Base-by-base conservation (phyloP, 129 eudicot species). In the Chrysanthemum makinoi region DNA sequence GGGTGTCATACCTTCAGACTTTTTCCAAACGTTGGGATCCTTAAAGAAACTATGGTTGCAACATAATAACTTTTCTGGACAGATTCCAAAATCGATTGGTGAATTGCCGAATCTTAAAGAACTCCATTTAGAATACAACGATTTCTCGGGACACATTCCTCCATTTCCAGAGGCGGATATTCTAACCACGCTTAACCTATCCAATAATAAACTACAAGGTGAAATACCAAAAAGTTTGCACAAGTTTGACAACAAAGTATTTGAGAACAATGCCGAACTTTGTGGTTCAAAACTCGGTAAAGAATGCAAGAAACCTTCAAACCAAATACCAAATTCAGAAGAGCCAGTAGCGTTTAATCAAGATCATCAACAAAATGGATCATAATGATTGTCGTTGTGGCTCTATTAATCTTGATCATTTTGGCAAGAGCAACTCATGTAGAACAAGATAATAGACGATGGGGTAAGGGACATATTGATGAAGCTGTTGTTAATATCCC, bases 21-120 rank as follows among this genome's bases (percentile, higher is more conserved):
- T 65, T 64, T 89, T 94, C 61, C 66, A 62, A 12, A 58, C 65
- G 0, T 82, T 84, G 83, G 77, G 80, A 5, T 80, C 87, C n/a
- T 64, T 93, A 52, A 87, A 87, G 84, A 93, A 82, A 39, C 73
- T 93, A 1, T 82, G 88, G 86, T 53, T 93, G 0, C 68, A 87
- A 0, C 62, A 71, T 3, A 89, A 92, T 53, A 75, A 84, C 28
- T 92, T 92, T 68, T 59, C 86, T 2, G 95, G 96, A 11, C 75
- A 56, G 39, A 92, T 92, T 8, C 98, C 95, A 0, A 79, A 60
- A 2, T 85, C 96, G 0, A 28, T 92, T 5, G 75, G 64, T 5
- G 55, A 85, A n/a, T 62, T 92, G 10, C 65, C 76, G 0, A 65
- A 65, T 22, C 79, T 92, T 7, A 81, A 56, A 24, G 87, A 82